These are phyloP conservation scores for Oleoguttula mirabilis DNA, from an alignment of 495 filamentous ascomycete species.

Conservation along the genomic window DNA sequence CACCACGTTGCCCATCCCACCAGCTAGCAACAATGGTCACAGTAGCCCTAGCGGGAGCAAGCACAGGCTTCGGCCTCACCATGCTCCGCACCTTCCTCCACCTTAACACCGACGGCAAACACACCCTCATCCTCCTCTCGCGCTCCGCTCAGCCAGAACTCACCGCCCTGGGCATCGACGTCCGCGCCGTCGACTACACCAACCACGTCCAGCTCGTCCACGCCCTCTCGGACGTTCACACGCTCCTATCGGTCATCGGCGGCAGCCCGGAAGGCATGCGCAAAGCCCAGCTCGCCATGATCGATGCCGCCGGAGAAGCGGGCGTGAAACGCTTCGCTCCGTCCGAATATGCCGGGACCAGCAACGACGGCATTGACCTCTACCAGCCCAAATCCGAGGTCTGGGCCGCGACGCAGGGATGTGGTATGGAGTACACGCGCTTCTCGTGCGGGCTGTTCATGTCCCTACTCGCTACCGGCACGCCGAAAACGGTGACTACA, in stretches of 20 bases:
- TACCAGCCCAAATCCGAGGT: slow-evolving; percentile 14
- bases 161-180: slow-evolving; percentile 14
- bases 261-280: slow-evolving; percentile 1
- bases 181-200: slow-evolving; percentile 18
- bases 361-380: slow-evolving; percentile 13
- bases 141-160: slow-evolving; percentile 13
- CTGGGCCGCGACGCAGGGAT: slow-evolving; percentile 10
- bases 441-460: slow-evolving; percentile 21
- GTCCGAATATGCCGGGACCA: slow-evolving; percentile 16
- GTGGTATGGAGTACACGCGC: slow-evolving; percentile 16
- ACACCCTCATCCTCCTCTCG: slow-evolving; percentile 20
- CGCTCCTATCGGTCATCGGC: slow-evolving; percentile 16
- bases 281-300: slow-evolving; percentile 16
- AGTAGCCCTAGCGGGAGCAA: slow-evolving; percentile 17
- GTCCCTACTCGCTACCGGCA: slow-evolving; percentile 14
- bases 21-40: slow-evolving; percentile 15
- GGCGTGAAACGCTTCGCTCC: slow-evolving; percentile 24
- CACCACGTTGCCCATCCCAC: too few species aligned
- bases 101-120: slow-evolving; percentile 5
- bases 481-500: slow-evolving; percentile 11
- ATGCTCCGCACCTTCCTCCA: slow-evolving; percentile 14
- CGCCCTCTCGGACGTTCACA: slow-evolving; percentile 19
- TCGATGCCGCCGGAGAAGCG: slow-evolving; percentile 18
- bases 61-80: slow-evolving; percentile 18
- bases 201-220: slow-evolving; percentile 16